Evolutionary conservation across 345 rosid genomes (phyloP), one percentile per base, ranked within the genome.

Genomic region (Lepidium sativum): DNA sequence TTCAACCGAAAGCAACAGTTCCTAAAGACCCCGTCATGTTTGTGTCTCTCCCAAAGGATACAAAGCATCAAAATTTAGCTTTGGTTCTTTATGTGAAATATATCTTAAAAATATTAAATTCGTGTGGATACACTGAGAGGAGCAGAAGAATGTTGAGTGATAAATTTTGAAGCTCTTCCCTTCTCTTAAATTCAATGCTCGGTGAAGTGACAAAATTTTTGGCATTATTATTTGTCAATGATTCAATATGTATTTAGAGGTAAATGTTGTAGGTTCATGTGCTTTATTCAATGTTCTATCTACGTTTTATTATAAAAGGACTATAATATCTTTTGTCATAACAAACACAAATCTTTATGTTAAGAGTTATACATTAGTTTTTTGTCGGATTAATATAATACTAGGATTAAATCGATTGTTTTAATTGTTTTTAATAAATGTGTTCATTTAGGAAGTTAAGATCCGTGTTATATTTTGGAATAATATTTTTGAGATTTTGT

Each of bases 1-100:
- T 67, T 34, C 47, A 55, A 15, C 18, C 31, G 60, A 65, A 52
- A 66, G 70, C 53, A 53, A 65, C 43, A 45, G 63, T 56, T 67
- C 49, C 18, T 37, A 35, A 17, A 13, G 57, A 47, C 57, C 10
- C 8, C 56, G 49, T 67, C 71, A 17, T 67, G 45, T 57, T 56
- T 45, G 49, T 37, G 56, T 56, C 64, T 39, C 68, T 56, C 57
- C 56, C 16, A 25, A 47, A 35, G 16, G 15, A 37, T 42, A 56
- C 64, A 56, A 15, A 34, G 4, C 43, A 42, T 33, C 44, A 54
- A 54, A 66, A 10, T 20, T 20, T 20, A 42, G 44, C 70, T 54
- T 65, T 54, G n/a, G 15, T 54, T 64, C 17, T 63, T 62, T 32
- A 9, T 16, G 40, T 53, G 10, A 47, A 20, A 33, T 35, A 10